Percentiles rank a stretch among this genome's conserved stretches.
Conservation (phyloP, 805 yeast species). For the Wickerhamiella azyma region DNA sequence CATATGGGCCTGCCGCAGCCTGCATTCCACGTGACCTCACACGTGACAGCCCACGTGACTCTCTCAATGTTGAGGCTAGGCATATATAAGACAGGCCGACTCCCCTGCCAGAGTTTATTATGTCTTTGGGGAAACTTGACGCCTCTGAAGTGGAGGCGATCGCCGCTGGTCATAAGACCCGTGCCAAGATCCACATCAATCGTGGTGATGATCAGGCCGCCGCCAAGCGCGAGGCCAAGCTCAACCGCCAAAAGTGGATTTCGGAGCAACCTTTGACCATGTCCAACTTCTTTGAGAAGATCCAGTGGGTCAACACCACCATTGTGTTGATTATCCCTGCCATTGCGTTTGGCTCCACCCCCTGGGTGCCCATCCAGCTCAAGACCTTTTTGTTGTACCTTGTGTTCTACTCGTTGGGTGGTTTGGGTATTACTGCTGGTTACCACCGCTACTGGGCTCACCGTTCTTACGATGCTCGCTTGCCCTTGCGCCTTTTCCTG, state of each 20-base stretch:
- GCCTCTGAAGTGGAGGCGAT: constrained; percentile 25
- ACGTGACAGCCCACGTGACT: constrained; percentile 1
- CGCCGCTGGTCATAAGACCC: constrained; percentile 24
- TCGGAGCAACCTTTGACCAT: constrained; percentile 67
- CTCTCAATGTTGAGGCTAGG: constrained; percentile 3
- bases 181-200: constrained; percentile 22
- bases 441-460: constrained; percentile 72
- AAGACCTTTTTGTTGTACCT: constrained; percentile 43
- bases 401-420: constrained; percentile 43
- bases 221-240: constrained; percentile 11
- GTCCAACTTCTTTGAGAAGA: constrained; percentile 54
- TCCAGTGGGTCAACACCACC: constrained; percentile 59
- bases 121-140: constrained; percentile 19
- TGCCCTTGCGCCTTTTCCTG: constrained; percentile 35
- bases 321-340: constrained; percentile 45
- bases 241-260: constrained; percentile 33
- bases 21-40: neutral
- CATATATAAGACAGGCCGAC: neutral
- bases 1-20: neutral
- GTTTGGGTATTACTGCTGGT: constrained; percentile 67
- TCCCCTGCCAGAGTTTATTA: neutral
- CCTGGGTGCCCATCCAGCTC: constrained; percentile 32
- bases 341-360: constrained; percentile 32
- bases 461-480: constrained; percentile 37
- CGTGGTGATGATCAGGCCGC: constrained; percentile 14